Conservation (phyloP, 2,329 filamentous ascomycete species). For the Xylariaceae sp. region DNA sequence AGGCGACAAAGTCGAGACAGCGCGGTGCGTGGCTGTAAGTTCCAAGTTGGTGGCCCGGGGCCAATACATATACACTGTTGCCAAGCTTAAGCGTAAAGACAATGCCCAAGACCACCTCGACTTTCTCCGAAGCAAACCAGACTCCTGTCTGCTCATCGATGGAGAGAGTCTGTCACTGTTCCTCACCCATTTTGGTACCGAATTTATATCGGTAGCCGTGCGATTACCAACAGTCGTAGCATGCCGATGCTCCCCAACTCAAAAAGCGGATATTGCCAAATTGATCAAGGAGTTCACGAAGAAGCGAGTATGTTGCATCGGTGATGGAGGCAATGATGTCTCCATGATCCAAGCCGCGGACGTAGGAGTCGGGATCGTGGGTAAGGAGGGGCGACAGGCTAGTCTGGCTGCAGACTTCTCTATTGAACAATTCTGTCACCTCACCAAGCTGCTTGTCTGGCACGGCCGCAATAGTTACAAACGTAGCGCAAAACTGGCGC, state of each 20-base stretch:
- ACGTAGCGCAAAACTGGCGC: slow-evolving; percentile 86
- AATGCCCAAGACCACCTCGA: slow-evolving; percentile 83
- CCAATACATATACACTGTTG: slow-evolving; percentile 92
- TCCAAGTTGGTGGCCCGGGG: slow-evolving; percentile 89
- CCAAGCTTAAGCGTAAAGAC: slow-evolving; percentile 77
- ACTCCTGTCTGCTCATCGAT: slow-evolving; percentile 85
- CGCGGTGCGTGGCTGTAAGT: slow-evolving; percentile 89
- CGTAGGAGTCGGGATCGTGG: slow-evolving; percentile 94
- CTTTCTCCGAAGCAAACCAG: slow-evolving; percentile 80
- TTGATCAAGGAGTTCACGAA: slow-evolving; percentile 88
- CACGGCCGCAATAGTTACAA: slow-evolving; percentile 98
- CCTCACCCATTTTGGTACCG: slow-evolving; percentile 71
- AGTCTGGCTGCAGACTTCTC: slow-evolving; percentile 94
- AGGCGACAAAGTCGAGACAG: slow-evolving; percentile 96
- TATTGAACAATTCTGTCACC: slow-evolving; percentile 88
- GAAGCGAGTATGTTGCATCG: slow-evolving; percentile 95
- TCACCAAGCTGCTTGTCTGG: slow-evolving; percentile 98
- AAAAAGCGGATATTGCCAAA: slow-evolving; percentile 89
- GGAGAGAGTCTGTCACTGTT: slow-evolving; percentile 84
- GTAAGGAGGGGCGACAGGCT: slow-evolving; percentile 93
- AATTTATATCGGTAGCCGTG: slow-evolving; percentile 86
- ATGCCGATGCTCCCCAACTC: slow-evolving; percentile 92
- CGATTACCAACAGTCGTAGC: slow-evolving; percentile 87
- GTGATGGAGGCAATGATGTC: slow-evolving; percentile 96
- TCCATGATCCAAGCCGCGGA: slow-evolving; percentile 99